Conservation (phyloP, 1,139 yeast species). For the Saccharomycopsis crataegensis region DNA sequence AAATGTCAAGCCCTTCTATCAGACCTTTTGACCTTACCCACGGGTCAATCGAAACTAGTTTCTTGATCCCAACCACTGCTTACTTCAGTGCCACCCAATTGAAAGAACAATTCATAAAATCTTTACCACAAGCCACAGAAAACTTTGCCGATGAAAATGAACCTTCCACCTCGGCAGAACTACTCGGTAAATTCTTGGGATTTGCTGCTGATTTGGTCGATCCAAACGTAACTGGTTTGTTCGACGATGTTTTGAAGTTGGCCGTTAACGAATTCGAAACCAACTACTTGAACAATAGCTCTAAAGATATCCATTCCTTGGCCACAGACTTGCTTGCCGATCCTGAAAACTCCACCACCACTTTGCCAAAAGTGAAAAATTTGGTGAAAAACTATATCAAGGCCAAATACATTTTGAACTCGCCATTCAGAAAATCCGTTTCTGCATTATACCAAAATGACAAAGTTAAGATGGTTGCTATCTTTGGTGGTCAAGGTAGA, state of each 20-base stretch:
- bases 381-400: constrained; percentile 66
- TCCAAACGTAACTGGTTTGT: constrained; percentile 45
- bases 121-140: constrained; percentile 76
- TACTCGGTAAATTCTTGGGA: constrained; percentile 78
- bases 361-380: constrained; percentile 59
- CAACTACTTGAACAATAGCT: constrained; percentile 50
- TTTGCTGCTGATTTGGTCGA: constrained; percentile 57
- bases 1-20: constrained; percentile 20
- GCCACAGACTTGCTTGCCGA: constrained; percentile 59
- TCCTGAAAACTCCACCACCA: constrained; percentile 51
- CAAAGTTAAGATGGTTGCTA: constrained; percentile 62
- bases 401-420: constrained; percentile 41
- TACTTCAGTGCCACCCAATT: constrained; percentile 81
- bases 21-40: constrained; percentile 80
- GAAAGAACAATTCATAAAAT: constrained; percentile 74
- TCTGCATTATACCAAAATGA: constrained; percentile 50
- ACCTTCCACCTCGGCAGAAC: constrained; percentile 83
- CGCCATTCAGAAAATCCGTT: constrained; percentile 48
- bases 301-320: constrained; percentile 81
- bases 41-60: constrained; percentile 81
- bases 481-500: constrained; percentile 99
- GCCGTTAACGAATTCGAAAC: constrained; percentile 79
- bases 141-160: constrained; percentile 83
- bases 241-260: constrained; percentile 60
- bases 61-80: constrained; percentile 76